Base-by-base conservation (phyloP, 768 basidiomycete genomes). In the Pleurotus sapidus region DNA sequence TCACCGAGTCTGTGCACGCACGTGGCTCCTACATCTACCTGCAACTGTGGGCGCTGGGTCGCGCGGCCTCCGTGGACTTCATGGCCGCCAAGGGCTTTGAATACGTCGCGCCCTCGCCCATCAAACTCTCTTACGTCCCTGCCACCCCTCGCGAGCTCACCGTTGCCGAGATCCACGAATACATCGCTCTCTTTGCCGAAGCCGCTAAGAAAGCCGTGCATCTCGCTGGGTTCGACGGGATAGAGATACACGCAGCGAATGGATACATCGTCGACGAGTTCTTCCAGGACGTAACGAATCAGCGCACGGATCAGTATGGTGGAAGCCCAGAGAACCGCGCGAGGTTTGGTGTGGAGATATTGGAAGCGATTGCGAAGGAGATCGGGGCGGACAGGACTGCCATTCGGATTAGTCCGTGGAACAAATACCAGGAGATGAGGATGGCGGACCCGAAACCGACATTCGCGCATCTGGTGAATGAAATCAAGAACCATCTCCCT, bases 211-310 rank as follows among this genome's bases (percentile, higher is more conserved):
- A 84, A 55, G 83, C 83, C 14, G 72, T 86, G 9, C 61, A 64
- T 20, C 61, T 38, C 25, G 87, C 88, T 25, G 88, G 85, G 0
- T 90, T 90, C 60, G 88, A 91, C 59, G 89, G 87, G 46, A 59
- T 81, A 56, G 78, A 78, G 74, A 64, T 81, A 46, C 79, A 76
- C 57, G 69, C 68, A 55, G 76, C 74, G 51, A 78, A 80, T 57
- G 76, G 77, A 0, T 81, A 80, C 58, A 65, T 86, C 9, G 55
- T 77, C n/a, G 83, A 88, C 62, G 84, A 89, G 65, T 88, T 89
- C 73, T 58, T 84, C 8, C 83, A 86, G 62, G 72, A 78, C 25
- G 64, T 73, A n/a, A 72, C 72, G 37, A 89, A 89, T 67, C 63
- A 75, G 2, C 76, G 86, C 11, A 82, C 77, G 5, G 88, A 90